Percentiles rank a stretch among this genome's conserved stretches.
Evolutionary conservation across 2,329 filamentous ascomycete species (phyloP).

Genomic region (Fusarium guadeloupense): DNA sequence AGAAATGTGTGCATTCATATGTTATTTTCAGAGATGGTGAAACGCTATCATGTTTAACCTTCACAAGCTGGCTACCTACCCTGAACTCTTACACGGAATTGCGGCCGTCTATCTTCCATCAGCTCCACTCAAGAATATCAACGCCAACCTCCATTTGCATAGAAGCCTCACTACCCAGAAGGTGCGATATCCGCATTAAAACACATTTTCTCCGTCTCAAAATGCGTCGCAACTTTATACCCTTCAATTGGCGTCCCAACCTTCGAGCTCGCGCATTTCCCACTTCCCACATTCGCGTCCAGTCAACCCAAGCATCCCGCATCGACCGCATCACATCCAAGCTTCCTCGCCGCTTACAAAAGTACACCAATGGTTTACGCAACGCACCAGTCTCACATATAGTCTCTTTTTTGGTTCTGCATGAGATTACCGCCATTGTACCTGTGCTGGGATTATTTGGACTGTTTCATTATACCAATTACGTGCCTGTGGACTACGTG

Average conservation of each 20-base stretch:
- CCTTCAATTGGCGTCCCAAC: constrained; percentile 36
- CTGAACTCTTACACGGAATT: constrained; percentile 5
- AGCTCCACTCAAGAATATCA: constrained; percentile 24
- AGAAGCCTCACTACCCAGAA: not conserved
- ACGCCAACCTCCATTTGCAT: not conserved
- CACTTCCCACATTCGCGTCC: constrained; percentile 20
- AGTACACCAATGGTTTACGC: constrained; percentile 74
- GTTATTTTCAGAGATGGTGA: too few relatives aligned
- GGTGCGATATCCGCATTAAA: not conserved
- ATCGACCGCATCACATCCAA: constrained; percentile 59
- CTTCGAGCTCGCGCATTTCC: constrained; percentile 20
- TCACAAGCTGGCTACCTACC: constrained; percentile 21
- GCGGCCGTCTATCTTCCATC: not conserved
- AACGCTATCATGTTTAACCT: too few relatives aligned
- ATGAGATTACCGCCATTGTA: constrained; percentile 88
- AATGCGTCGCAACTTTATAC: constrained; percentile 42
- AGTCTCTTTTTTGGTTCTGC: constrained; percentile 85
- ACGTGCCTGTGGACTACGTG: constrained; percentile 70
- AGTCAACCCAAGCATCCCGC: constrained; percentile 49
- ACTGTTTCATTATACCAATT: constrained; percentile 81
- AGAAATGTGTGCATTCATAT: too few relatives aligned
- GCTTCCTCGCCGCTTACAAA: constrained; percentile 73
- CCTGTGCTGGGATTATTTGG: constrained; percentile 80
- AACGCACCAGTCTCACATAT: constrained; percentile 84
- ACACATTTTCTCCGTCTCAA: not conserved